Evolutionary conservation across 2,329 filamentous ascomycete species (phyloP).

Genomic region (Albifimbria verrucaria): DNA sequence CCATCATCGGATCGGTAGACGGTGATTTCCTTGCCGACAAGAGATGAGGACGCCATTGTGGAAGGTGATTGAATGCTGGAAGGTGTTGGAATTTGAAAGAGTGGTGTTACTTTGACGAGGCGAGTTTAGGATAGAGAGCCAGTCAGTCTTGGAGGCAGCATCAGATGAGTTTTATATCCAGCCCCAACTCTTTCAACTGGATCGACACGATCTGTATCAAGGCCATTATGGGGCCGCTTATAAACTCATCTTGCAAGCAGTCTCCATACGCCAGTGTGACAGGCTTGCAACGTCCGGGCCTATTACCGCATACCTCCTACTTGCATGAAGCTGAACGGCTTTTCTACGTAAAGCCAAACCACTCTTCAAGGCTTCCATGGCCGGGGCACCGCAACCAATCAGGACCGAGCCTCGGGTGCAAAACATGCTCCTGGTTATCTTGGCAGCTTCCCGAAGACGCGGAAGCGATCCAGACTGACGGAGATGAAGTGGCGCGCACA

Average conservation of each 20-base stretch:
- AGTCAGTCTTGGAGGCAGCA: too few relatives aligned
- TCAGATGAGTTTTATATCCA: neutral
- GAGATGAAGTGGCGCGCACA: neutral
- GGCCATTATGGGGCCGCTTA: neutral
- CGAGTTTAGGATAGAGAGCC: neutral
- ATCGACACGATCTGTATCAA: neutral
- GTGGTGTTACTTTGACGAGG: neutral
- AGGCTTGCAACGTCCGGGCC: neutral
- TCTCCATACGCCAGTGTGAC: neutral
- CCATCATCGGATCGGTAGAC: slow-evolving; percentile 5
- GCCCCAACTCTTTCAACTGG: neutral
- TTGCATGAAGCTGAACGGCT: neutral
- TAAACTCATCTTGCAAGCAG: neutral
- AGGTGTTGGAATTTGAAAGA: neutral
- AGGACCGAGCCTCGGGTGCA: too few relatives aligned
- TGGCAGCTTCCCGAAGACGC: neutral
- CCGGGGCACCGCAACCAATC: too few relatives aligned
- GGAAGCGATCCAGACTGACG: neutral
- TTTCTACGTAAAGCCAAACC: neutral
- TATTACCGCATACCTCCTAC: neutral
- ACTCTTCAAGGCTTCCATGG: neutral
- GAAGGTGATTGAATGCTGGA: neutral
- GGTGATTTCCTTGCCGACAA: slow-evolving; percentile 6
- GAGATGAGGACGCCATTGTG: neutral
- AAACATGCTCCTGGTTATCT: neutral